Evolutionary conservation across 2,329 filamentous ascomycete species (phyloP).

Genomic region (Byssothecium circinans): DNA sequence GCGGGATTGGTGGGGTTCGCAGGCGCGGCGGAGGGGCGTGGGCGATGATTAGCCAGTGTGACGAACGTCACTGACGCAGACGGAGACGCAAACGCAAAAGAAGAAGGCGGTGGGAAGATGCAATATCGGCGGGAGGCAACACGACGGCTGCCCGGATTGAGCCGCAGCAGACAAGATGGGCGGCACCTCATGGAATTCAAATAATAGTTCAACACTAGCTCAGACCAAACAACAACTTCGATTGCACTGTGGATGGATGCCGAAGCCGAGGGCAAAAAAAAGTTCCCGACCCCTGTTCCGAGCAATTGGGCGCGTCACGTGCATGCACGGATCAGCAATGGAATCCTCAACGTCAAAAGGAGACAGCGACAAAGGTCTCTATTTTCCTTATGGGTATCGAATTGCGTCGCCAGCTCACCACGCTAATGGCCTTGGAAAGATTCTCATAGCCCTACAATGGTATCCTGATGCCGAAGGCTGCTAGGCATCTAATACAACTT

Average conservation of each 20-base stretch:
- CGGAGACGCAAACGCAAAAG: slow-evolving; percentile 9
- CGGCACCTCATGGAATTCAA: slow-evolving; percentile 27
- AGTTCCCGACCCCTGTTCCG: neutral
- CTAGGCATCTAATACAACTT: slow-evolving; percentile 46
- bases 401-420: neutral
- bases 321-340: neutral
- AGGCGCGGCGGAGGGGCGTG: slow-evolving; percentile 22
- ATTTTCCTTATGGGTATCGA: neutral
- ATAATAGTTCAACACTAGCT: slow-evolving; percentile 19
- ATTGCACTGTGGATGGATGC: slow-evolving; percentile 13
- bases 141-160: slow-evolving; percentile 22
- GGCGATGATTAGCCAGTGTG: slow-evolving; percentile 44
- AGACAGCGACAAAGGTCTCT: neutral
- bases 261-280: slow-evolving; percentile 15
- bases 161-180: slow-evolving; percentile 22
- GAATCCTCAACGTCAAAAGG: neutral
- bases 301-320: slow-evolving; percentile 3
- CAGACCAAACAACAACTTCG: slow-evolving; percentile 13
- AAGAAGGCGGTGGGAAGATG: slow-evolving; percentile 30
- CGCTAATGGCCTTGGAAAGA: neutral
- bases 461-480: neutral
- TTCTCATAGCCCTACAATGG: neutral
- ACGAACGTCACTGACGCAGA: slow-evolving; percentile 37
- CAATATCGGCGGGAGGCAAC: slow-evolving; percentile 17
- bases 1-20: slow-evolving; percentile 44